A percentile compares a stretch with the other conserved stretches of the same genome.
These are phyloP conservation scores for Calycina herbarum DNA, from an alignment of 2,329 filamentous ascomycete genomes.

Conservation along the genomic window DNA sequence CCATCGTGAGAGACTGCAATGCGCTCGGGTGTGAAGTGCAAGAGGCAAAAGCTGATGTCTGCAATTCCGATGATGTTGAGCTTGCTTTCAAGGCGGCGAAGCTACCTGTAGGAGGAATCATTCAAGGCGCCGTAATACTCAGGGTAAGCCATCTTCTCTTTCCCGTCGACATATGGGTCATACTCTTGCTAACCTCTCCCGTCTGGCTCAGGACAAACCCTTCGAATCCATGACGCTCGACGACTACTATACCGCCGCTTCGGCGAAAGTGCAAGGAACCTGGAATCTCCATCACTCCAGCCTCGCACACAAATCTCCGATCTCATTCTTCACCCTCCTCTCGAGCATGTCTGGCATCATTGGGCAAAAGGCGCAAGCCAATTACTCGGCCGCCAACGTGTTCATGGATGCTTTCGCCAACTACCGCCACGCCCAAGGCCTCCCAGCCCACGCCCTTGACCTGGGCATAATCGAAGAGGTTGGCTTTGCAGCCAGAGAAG, in stretches of 20 bases:
- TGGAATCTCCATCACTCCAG: constrained; percentile 27
- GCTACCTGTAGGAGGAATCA: constrained; percentile 29
- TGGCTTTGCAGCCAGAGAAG: constrained; percentile 32
- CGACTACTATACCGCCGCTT: constrained; percentile 17
- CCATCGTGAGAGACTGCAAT: constrained; percentile 13
- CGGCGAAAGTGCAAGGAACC: constrained; percentile 24
- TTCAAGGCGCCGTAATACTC: constrained; percentile 39
- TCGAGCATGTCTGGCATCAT: constrained; percentile 40
- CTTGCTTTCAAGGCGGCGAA: constrained; percentile 12
- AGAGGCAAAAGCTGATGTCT: constrained; percentile 18
- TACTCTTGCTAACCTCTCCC: background rate
- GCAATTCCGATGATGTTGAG: constrained; percentile 15
- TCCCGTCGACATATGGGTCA: background rate
- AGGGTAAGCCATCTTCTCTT: constrained; percentile 15
- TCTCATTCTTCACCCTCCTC: constrained; percentile 45
- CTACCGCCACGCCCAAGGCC: constrained; percentile 41
- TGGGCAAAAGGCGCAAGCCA: constrained; percentile 42
- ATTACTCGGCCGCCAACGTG: constrained; percentile 52
- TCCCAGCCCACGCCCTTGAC: constrained; percentile 50
- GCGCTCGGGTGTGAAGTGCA: constrained; percentile 19
- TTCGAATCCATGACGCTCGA: constrained; percentile 20
- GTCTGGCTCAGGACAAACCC: constrained; percentile 15
- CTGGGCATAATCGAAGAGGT: constrained; percentile 50
- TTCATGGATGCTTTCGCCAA: constrained; percentile 46
- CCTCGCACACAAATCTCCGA: constrained; percentile 27